Conservation (phyloP, 352 stramenopile genomes). For the Globisporangium emineosum region DNA sequence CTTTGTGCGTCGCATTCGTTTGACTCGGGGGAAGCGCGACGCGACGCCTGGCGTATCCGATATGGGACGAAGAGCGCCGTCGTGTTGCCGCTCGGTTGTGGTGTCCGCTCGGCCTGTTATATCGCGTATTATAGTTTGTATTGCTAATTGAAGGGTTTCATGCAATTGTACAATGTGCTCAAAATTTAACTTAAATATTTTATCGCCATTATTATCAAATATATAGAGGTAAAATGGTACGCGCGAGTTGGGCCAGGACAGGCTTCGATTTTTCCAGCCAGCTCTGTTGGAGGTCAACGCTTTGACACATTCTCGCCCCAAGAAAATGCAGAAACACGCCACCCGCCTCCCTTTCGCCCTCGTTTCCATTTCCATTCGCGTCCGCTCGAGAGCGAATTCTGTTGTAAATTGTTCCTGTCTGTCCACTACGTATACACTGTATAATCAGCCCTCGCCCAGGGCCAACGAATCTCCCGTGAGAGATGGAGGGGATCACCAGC, state of each 20-base stretch:
- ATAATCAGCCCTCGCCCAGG: neutral
- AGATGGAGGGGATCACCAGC: neutral
- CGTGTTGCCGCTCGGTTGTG: constrained; percentile 5
- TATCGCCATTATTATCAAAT: too few species aligned
- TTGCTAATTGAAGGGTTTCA: neutral
- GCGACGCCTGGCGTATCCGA: constrained; percentile 12
- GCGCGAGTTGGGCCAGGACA: neutral
- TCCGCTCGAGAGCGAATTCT: neutral
- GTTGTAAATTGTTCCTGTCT: neutral
- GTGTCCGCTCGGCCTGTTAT: neutral
- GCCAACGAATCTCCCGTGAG: neutral
- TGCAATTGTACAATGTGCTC: neutral
- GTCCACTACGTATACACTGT: neutral
- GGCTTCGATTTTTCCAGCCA: constrained; percentile 4
- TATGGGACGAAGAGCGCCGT: constrained; percentile 3
- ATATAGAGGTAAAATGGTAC: neutral
- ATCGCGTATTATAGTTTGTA: neutral
- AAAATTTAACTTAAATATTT: too few species aligned
- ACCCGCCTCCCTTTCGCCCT: neutral
- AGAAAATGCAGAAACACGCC: neutral
- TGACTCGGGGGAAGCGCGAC: neutral
- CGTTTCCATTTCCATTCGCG: neutral
- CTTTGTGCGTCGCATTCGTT: neutral
- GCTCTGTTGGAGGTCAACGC: neutral
- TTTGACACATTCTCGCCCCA: constrained; percentile 12